Conservation (phyloP, 2,329 filamentous ascomycete genomes). For the Colletotrichum phormii region DNA sequence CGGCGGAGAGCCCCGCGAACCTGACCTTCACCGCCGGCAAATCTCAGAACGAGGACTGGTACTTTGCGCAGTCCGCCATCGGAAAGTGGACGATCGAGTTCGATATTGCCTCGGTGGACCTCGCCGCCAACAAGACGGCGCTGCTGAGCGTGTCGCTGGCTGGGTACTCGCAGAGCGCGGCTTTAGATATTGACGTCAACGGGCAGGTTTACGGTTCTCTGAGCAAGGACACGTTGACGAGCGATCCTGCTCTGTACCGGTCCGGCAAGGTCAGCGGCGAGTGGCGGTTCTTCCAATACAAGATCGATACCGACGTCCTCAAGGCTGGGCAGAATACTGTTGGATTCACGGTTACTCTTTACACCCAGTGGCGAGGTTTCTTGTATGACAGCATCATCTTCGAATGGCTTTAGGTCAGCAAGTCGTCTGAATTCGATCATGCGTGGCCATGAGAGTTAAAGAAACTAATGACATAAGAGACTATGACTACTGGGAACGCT, state of each 20-base stretch:
- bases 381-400: conserved; percentile 35
- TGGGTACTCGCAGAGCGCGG: conserved; percentile 46
- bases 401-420: conserved; percentile 14
- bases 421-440: neutral
- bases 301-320: conserved; percentile 15
- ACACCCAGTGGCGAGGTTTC: conserved; percentile 33
- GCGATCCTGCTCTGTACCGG: conserved; percentile 33
- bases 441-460: neutral
- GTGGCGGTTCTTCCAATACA: conserved; percentile 33
- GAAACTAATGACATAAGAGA: neutral
- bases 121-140: conserved; percentile 39
- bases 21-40: conserved; percentile 54
- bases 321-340: conserved; percentile 28
- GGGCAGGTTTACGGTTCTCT: conserved; percentile 23
- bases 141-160: conserved; percentile 52
- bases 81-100: conserved; percentile 46
- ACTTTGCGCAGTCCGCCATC: conserved; percentile 52
- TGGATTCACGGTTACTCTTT: conserved; percentile 23
- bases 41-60: conserved; percentile 53
- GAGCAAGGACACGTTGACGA: conserved; percentile 25
- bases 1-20: conserved; percentile 53
- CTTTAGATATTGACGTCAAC: conserved; percentile 31
- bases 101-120: conserved; percentile 1
- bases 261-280: conserved; percentile 34
- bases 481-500: neutral